phyloP scores from a whole-genome alignment of 2,329 filamentous ascomycete species.

The Cladosporium austrohemisphaericum region DNA sequence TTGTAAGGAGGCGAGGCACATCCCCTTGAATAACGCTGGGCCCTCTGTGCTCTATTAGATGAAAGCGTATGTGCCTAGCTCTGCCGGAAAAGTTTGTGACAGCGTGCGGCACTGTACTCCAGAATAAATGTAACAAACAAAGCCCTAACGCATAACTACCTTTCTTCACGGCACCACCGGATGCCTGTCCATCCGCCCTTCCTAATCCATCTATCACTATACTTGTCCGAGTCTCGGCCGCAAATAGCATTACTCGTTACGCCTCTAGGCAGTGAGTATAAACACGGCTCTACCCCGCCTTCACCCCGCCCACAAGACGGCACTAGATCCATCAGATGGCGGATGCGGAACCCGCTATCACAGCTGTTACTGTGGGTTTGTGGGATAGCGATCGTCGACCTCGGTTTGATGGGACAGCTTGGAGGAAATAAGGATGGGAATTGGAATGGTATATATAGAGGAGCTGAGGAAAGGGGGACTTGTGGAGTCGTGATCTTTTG shows the following conservation, averaged over 20 bases:
- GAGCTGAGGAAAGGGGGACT: neutral
- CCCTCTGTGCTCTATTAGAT: too few relatives aligned
- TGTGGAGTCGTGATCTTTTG: too few relatives aligned
- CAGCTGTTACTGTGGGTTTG: neutral
- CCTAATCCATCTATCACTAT: neutral
- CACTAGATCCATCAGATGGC: neutral
- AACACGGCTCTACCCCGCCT: neutral
- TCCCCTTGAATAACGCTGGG: too few relatives aligned
- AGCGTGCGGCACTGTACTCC: too few relatives aligned
- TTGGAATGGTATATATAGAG: neutral
- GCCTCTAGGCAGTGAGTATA: too few relatives aligned
- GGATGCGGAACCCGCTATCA: neutral
- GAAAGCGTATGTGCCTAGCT: too few relatives aligned
- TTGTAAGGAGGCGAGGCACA: too few relatives aligned
- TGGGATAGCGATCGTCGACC: conserved; percentile 4
- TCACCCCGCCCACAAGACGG: neutral
- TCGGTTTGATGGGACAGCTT: neutral
- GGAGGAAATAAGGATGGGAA: neutral
- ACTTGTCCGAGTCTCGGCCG: neutral
- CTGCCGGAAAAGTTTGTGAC: too few relatives aligned
- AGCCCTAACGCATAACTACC: too few relatives aligned
- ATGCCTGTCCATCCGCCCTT: neutral
- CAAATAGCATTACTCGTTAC: too few relatives aligned
- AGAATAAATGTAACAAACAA: too few relatives aligned
- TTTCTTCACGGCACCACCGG: too few relatives aligned